These are phyloP conservation scores for Berberis thunbergii DNA, from an alignment of 164 flowering plant genomes.

Conservation along the genomic window DNA sequence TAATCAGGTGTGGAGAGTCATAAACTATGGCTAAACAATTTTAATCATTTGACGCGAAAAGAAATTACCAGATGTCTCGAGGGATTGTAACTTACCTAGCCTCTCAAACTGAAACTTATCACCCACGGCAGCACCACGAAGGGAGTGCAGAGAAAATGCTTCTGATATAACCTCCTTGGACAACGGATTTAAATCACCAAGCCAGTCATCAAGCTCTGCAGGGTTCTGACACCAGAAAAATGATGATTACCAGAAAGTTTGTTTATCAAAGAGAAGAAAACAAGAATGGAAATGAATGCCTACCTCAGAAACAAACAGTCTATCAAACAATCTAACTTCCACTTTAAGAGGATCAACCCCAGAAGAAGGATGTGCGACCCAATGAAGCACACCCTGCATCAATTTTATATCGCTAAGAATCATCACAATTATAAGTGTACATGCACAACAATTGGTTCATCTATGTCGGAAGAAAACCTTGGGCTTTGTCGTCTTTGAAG, in stretches of 20 bases:
- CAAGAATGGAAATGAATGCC: conserved; percentile 1
- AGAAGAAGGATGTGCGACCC: conserved; percentile 85
- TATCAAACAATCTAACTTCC: conserved; percentile 89
- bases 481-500: conserved; percentile 70
- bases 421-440: neutral
- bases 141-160: conserved; percentile 66
- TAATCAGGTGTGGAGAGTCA: too few relatives aligned
- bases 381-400: conserved; percentile 85
- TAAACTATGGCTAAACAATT: too few relatives aligned
- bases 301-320: conserved; percentile 82
- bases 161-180: conserved; percentile 64
- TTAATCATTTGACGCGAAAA: too few relatives aligned
- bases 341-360: conserved; percentile 76
- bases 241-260: neutral
- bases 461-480: conserved; percentile 40
- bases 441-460: neutral
- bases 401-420: conserved; percentile 1
- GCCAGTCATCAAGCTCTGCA: conserved; percentile 84
- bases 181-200: conserved; percentile 63
- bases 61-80: neutral
- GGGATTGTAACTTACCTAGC: conserved; percentile 48
- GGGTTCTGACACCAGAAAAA: conserved; percentile 54
- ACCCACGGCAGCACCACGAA: conserved; percentile 48
- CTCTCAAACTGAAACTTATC: conserved; percentile 91
- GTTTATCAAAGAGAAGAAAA: neutral